Percentiles rank a stretch among this genome's conserved stretches.
These are phyloP conservation scores for Polymyxa betae DNA, from an alignment of 208 protist species.

Conservation along the genomic window DNA sequence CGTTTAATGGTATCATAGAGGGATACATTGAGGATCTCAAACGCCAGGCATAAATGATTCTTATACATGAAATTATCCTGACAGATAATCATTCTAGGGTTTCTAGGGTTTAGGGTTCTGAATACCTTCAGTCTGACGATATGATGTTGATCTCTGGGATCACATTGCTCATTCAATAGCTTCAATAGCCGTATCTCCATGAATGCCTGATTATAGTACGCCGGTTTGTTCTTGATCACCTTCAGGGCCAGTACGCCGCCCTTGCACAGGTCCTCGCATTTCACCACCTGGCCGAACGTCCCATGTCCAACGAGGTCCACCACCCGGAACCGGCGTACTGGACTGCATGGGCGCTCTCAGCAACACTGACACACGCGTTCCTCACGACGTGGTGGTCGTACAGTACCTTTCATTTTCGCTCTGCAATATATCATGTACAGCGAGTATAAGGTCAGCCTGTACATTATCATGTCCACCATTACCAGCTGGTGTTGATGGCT, in stretches of 20 bases:
- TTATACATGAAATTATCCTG: slow-evolving; percentile 61
- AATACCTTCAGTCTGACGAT: slow-evolving; percentile 52
- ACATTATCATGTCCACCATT: slow-evolving; percentile 51
- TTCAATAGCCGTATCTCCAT: slow-evolving; percentile 58
- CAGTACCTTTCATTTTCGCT: slow-evolving; percentile 44
- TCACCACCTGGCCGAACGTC: slow-evolving; percentile 73
- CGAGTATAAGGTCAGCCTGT: slow-evolving; percentile 44
- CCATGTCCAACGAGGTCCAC: slow-evolving; percentile 67
- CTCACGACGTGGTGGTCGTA: neutral
- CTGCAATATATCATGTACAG: slow-evolving; percentile 54
- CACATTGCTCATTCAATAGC: slow-evolving; percentile 54
- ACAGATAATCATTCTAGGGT: neutral
- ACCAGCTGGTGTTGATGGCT: neutral
- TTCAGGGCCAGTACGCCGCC: slow-evolving; percentile 48
- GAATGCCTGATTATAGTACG: slow-evolving; percentile 62
- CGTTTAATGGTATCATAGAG: slow-evolving; percentile 75
- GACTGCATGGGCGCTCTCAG: too few species aligned
- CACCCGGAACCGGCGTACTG: neutral
- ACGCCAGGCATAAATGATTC: slow-evolving; percentile 67
- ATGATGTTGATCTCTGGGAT: slow-evolving; percentile 56
- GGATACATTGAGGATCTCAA: slow-evolving; percentile 74
- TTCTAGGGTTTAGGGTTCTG: neutral
- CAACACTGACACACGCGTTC: neutral
- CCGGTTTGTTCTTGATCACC: slow-evolving; percentile 71
- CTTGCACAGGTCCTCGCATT: slow-evolving; percentile 49